Percentiles rank a stretch among this genome's conserved stretches.
Evolutionary conservation across 2,329 filamentous ascomycete species (phyloP).

Genomic region (Fusarium napiforme): DNA sequence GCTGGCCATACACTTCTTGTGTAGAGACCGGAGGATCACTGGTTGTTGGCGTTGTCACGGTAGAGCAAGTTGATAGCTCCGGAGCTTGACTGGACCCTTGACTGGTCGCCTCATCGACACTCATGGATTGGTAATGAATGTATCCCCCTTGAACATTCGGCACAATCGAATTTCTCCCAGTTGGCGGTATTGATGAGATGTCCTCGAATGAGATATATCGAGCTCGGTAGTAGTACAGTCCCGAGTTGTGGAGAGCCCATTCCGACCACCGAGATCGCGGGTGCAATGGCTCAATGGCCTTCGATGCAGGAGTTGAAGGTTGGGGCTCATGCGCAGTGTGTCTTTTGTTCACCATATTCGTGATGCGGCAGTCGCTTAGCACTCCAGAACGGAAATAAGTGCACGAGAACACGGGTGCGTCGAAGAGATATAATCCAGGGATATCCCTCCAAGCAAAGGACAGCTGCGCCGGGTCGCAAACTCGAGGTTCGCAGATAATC

Average conservation of each 20-base stretch:
- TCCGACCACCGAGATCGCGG: conserved; percentile 25
- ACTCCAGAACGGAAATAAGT: background rate
- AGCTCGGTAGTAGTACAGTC: conserved; percentile 37
- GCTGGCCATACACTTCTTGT: background rate
- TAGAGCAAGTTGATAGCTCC: conserved; percentile 23
- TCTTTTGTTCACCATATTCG: conserved; percentile 5
- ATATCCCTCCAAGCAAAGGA: background rate
- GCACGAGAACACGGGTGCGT: background rate
- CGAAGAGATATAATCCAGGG: conserved; percentile 28
- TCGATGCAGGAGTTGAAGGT: conserved; percentile 6
- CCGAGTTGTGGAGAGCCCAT: conserved; percentile 30
- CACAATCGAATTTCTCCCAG: conserved; percentile 37
- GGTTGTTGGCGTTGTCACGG: conserved; percentile 13
- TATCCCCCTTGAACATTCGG: conserved; percentile 29
- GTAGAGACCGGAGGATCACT: background rate
- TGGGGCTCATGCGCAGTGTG: conserved; percentile 3
- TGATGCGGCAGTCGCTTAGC: background rate
- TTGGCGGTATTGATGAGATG: conserved; percentile 18
- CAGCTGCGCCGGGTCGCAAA: conserved; percentile 7
- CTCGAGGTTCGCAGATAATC: conserved; percentile 12
- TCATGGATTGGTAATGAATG: conserved; percentile 40
- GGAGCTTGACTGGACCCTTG: background rate
- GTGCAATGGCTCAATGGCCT: background rate
- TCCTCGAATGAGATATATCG: conserved; percentile 36
- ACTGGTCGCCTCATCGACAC: conserved; percentile 10